Evolutionary conservation across 345 rosid genomes (phyloP).

Genomic region (Pugionium cornutum): DNA sequence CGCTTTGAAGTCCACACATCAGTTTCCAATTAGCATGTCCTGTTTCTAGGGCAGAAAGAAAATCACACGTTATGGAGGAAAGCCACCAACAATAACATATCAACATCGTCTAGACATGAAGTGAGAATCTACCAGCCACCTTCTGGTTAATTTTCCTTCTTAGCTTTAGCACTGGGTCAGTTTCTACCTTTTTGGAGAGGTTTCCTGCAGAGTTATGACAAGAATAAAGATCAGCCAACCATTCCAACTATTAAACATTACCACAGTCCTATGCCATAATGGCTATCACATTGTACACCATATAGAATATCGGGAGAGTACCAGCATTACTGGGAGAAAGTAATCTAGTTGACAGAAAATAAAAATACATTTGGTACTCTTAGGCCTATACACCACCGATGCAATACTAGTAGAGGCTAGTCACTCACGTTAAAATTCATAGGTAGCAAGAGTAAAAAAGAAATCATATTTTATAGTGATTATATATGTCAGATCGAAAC

Average conservation of each 20-base stretch:
- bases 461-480: not conserved
- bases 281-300: not conserved
- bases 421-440: not conserved
- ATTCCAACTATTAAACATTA: not conserved
- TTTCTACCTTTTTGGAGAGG: conserved; percentile 41
- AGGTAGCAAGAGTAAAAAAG: not conserved
- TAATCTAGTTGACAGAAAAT: conserved; percentile 14
- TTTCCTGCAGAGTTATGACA: conserved; percentile 39
- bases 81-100: conserved; percentile 30
- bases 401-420: not conserved
- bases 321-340: not conserved
- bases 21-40: conserved; percentile 50
- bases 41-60: conserved; percentile 37
- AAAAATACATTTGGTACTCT: not conserved
- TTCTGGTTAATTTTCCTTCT: conserved; percentile 51
- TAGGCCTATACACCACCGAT: conserved; percentile 2
- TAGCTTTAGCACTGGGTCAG: conserved; percentile 36
- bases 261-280: not conserved
- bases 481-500: not conserved
- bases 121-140: conserved; percentile 85
- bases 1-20: conserved; percentile 58
- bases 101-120: conserved; percentile 39
- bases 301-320: not conserved
- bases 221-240: conserved; percentile 23
- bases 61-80: conserved; percentile 15